These are phyloP conservation scores for Lyophyllum semitale DNA, from an alignment of 768 basidiomycete species.

Conservation along the genomic window DNA sequence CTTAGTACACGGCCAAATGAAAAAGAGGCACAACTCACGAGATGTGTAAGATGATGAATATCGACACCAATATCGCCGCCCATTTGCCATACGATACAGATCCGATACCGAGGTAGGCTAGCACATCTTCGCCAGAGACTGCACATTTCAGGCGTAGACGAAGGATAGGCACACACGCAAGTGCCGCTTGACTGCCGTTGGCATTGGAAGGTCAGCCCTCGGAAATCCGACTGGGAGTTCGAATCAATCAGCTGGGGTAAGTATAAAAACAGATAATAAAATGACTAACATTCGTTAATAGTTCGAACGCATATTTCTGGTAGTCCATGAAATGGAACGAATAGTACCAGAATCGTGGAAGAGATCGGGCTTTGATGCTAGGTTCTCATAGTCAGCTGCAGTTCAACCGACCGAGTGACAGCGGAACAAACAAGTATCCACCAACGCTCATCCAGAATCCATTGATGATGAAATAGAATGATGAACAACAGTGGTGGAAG, in stretches of 20 bases:
- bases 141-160: slow-evolving; percentile 45
- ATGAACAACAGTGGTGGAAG: neutral
- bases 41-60: slow-evolving; percentile 46
- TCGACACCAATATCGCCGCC: slow-evolving; percentile 45
- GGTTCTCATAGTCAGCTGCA: slow-evolving; percentile 7
- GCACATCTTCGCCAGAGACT: slow-evolving; percentile 51
- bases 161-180: slow-evolving; percentile 53
- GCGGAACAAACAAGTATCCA: slow-evolving; percentile 39
- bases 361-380: slow-evolving; percentile 52
- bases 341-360: slow-evolving; percentile 62
- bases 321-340: slow-evolving; percentile 59
- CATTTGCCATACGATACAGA: slow-evolving; percentile 45
- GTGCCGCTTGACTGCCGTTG: slow-evolving; percentile 29
- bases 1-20: neutral
- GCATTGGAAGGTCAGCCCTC: slow-evolving; percentile 47
- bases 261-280: neutral
- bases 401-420: neutral
- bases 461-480: slow-evolving; percentile 33
- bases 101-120: slow-evolving; percentile 46
- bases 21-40: slow-evolving; percentile 27
- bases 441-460: slow-evolving; percentile 65
- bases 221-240: slow-evolving; percentile 45
- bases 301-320: slow-evolving; percentile 46
- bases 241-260: slow-evolving; percentile 25
- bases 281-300: slow-evolving; percentile 34